These are phyloP conservation scores for Psilocybe cyanescens DNA, from an alignment of 768 basidiomycete species.

Conservation along the genomic window DNA sequence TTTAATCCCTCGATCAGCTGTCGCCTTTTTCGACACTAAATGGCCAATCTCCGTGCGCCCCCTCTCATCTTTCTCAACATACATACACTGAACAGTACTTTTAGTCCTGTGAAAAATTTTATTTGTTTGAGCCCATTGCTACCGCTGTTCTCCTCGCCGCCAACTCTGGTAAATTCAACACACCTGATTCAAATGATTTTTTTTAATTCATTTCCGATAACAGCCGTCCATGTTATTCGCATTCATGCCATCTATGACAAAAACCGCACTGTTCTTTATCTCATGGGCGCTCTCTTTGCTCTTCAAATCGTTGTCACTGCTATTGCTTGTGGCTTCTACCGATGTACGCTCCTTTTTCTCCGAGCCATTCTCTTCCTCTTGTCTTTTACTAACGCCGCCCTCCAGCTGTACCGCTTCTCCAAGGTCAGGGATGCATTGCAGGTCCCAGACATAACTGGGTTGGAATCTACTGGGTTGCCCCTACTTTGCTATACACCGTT, in stretches of 20 bases:
- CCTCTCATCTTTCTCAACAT: slow-evolving; percentile 1
- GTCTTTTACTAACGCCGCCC: slow-evolving; percentile 3
- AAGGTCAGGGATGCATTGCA: slow-evolving; percentile 85
- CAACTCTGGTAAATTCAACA: slow-evolving; percentile 50
- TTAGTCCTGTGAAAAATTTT: slow-evolving; percentile 70
- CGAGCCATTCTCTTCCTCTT: slow-evolving; percentile 3
- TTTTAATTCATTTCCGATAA: slow-evolving; percentile 4
- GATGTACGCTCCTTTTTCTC: slow-evolving; percentile 46
- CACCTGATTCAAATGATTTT: background rate
- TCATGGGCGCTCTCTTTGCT: slow-evolving; percentile 63
- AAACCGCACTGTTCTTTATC: slow-evolving; percentile 51
- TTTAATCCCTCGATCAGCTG: slow-evolving; percentile 47
- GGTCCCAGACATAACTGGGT: slow-evolving; percentile 84
- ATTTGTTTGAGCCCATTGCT: slow-evolving; percentile 85
- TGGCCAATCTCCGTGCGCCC: slow-evolving; percentile 51
- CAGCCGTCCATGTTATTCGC: slow-evolving; percentile 76
- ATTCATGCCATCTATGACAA: slow-evolving; percentile 82
- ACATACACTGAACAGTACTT: slow-evolving; percentile 1
- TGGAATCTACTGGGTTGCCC: slow-evolving; percentile 83
- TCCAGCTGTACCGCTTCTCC: slow-evolving; percentile 68
- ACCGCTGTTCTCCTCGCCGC: slow-evolving; percentile 82
- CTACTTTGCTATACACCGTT: slow-evolving; percentile 71
- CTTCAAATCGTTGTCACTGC: slow-evolving; percentile 76
- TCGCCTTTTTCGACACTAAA: slow-evolving; percentile 83
- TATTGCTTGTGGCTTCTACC: slow-evolving; percentile 78